phyloP scores from a whole-genome alignment of 345 rosid species.

The Clarkia xantiana region DNA sequence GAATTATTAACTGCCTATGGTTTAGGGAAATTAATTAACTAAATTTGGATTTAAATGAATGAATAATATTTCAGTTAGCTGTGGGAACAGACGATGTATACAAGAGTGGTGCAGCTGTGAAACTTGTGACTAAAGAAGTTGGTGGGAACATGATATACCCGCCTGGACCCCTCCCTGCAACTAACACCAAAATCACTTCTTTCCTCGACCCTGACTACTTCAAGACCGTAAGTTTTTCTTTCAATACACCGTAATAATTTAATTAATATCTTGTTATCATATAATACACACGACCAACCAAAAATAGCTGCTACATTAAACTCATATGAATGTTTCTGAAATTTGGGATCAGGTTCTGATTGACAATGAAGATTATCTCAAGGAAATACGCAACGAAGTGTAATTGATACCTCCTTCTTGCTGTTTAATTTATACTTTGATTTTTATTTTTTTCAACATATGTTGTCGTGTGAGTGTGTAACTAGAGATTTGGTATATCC shows the following conservation, averaged over 20 bases:
- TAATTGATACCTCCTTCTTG: background rate
- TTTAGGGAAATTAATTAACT: too few species aligned
- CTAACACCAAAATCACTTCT: conserved; percentile 22
- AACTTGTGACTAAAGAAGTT: conserved; percentile 19
- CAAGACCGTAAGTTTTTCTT: conserved; percentile 25
- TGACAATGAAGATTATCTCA: conserved; percentile 29
- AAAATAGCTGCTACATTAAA: background rate
- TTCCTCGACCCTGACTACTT: conserved; percentile 36
- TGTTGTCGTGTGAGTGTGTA: too few species aligned
- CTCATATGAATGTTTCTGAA: background rate
- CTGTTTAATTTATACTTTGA: background rate
- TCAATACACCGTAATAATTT: background rate
- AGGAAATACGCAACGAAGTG: conserved; percentile 12
- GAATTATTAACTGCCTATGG: too few species aligned
- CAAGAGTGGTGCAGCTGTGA: conserved; percentile 28
- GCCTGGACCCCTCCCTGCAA: conserved; percentile 25
- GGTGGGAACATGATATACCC: conserved; percentile 31
- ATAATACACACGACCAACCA: background rate
- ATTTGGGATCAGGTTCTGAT: conserved; percentile 23
- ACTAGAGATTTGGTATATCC: too few species aligned
- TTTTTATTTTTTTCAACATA: too few species aligned
- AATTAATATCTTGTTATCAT: too few species aligned
- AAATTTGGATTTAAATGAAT: too few species aligned
- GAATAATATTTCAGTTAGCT: conserved; percentile 17
- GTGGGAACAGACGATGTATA: conserved; percentile 30